These are phyloP conservation scores for Herpetospermum pedunculosum DNA, from an alignment of 306 rosid genomes.

Conservation along the genomic window DNA sequence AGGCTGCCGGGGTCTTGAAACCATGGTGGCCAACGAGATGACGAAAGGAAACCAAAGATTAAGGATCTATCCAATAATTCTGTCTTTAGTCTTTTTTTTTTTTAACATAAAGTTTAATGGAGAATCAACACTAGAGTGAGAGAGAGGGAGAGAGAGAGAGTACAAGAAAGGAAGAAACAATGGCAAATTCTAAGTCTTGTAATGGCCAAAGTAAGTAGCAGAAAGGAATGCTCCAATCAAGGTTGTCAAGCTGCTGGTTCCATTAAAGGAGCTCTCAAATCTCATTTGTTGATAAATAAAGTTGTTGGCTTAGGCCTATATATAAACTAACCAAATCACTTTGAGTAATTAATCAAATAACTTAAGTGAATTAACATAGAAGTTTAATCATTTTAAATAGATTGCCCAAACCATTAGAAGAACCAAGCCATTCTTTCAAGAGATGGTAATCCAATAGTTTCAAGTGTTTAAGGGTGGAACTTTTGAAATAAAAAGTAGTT, in stretches of 20 bases:
- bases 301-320: too few relatives aligned
- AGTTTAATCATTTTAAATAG: too few relatives aligned
- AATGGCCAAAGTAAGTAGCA: not conserved
- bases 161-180: not conserved
- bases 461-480: too few relatives aligned
- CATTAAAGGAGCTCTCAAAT: too few relatives aligned
- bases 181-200: not conserved
- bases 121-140: not conserved
- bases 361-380: too few relatives aligned
- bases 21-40: constrained; percentile 35
- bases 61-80: not conserved
- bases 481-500: too few relatives aligned
- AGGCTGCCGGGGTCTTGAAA: constrained; percentile 20
- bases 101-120: not conserved
- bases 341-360: too few relatives aligned
- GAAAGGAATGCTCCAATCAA: not conserved
- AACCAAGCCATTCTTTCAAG: too few relatives aligned
- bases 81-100: not conserved
- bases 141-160: not conserved
- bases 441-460: too few relatives aligned
- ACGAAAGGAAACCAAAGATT: not conserved
- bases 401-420: too few relatives aligned
- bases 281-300: too few relatives aligned
- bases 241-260: not conserved
- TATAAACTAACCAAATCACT: too few relatives aligned